Evolutionary conservation across 2,329 filamentous ascomycete genomes (phyloP).

Genomic region (Ascochyta pisi): DNA sequence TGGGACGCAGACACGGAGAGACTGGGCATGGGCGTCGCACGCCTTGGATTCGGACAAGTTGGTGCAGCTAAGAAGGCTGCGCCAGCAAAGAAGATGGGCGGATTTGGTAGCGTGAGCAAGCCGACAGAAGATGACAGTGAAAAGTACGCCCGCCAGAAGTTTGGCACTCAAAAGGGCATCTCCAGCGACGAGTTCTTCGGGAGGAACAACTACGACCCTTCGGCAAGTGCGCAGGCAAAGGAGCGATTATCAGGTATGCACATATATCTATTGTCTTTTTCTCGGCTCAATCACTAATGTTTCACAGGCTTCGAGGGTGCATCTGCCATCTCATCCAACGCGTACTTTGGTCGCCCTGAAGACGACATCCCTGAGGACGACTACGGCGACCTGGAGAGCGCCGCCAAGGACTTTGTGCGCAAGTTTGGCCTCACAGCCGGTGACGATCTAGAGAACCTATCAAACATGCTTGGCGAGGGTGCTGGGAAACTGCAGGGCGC

Average conservation of each 20-base stretch:
- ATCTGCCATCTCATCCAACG: constrained; percentile 90
- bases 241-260: constrained; percentile 69
- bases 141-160: constrained; percentile 84
- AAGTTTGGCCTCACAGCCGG: constrained; percentile 95
- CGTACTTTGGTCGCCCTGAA: constrained; percentile 94
- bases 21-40: constrained; percentile 84
- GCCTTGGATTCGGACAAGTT: constrained; percentile 88
- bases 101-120: constrained; percentile 87
- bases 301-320: constrained; percentile 83
- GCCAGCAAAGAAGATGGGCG: constrained; percentile 79
- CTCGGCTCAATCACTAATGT: constrained; percentile 8
- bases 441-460: constrained; percentile 92
- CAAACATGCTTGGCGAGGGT: constrained; percentile 82
- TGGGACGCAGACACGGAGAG: constrained; percentile 82
- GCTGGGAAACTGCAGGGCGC: constrained; percentile 78
- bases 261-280: not conserved
- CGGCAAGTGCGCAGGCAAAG: constrained; percentile 84
- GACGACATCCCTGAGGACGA: constrained; percentile 74
- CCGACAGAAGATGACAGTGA: constrained; percentile 74
- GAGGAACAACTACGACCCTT: constrained; percentile 83
- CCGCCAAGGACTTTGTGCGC: constrained; percentile 93
- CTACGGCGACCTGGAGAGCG: constrained; percentile 90
- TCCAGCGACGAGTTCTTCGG: constrained; percentile 99
- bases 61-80: constrained; percentile 64
- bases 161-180: constrained; percentile 92